Base-by-base conservation (phyloP, 2,329 filamentous ascomycete species). In the Talaromyces sp. region DNA sequence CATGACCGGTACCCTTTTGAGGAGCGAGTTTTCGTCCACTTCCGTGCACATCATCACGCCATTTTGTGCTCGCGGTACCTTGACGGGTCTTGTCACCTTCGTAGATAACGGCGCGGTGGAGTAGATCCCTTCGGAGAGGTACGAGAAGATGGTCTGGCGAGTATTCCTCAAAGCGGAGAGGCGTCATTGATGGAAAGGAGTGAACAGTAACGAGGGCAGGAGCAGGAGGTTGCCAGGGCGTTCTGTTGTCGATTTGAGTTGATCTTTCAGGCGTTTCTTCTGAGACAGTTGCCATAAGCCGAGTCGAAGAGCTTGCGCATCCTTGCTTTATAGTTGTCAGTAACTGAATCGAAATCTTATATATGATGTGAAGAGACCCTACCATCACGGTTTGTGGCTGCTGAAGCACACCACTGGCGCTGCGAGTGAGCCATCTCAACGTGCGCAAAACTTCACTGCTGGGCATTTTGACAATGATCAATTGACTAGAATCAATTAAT, bases 51-150 rank as follows among this genome's bases (percentile, higher is more conserved):
- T 98, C 92, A 74, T 80, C 88, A 67, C 94, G 88, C 72, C 87
- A 95, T 82, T 96, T 96, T 68, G 87, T 88, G 70, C 83, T 89
- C 54, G 93, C 95, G 2, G 92, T 96, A 69, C 95, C 95, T 77
- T 93, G 90, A 34, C 95, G 89, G 64, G 92, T 91, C 74, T 84
- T 87, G 81, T 98, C 94, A 70, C 91, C 95, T 81, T 99, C 95
- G 83, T 90, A 98, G 71, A 97, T 82, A 66, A 99, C 88, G 66
- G 95, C 95, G 69, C 92, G 88, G 81, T 99, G 94, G 63, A 99
- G 88, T 69, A 99, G 88, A 78, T 99, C 95, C 76, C 90, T 89
- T 67, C 95, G 91, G 56, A 97, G 85, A 2, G 95, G 95, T 38
- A 98, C 87, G 75, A 91, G 83, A 53, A 99, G 90, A 78, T 97